Evolutionary conservation across 306 rosid species (phyloP).

Genomic region (Gleditsia sinensis): DNA sequence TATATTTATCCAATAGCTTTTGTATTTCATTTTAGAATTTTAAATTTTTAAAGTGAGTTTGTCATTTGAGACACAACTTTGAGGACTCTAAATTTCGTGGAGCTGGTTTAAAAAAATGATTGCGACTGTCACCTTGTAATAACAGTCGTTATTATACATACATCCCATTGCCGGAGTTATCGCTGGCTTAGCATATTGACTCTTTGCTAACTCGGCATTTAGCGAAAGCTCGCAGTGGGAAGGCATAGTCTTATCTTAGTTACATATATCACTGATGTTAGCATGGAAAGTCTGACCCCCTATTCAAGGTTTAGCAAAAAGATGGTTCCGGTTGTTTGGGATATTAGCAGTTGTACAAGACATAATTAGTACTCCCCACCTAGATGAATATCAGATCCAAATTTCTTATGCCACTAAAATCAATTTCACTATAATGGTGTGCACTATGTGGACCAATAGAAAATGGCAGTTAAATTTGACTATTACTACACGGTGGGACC

Average conservation of each 20-base stretch:
- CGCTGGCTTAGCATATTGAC: not conserved
- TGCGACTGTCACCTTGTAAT: too few species aligned
- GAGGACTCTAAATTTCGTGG: too few species aligned
- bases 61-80: not conserved
- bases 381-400: not conserved
- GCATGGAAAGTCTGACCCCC: not conserved
- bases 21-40: not conserved
- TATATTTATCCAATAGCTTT: not conserved
- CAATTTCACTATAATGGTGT: not conserved
- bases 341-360: too few species aligned
- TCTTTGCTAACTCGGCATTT: not conserved
- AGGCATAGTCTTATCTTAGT: not conserved
- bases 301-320: too few species aligned
- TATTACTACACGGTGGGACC: too few species aligned
- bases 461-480: too few species aligned
- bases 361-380: not conserved
- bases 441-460: too few species aligned
- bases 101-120: too few species aligned
- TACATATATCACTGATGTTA: not conserved
- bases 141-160: too few species aligned
- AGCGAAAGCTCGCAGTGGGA: not conserved
- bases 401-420: not conserved
- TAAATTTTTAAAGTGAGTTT: not conserved
- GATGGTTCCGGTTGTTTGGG: too few species aligned
- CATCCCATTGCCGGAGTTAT: not conserved